These are phyloP conservation scores for Ogataea philodendri DNA, from an alignment of 805 yeast genomes.

Conservation along the genomic window DNA sequence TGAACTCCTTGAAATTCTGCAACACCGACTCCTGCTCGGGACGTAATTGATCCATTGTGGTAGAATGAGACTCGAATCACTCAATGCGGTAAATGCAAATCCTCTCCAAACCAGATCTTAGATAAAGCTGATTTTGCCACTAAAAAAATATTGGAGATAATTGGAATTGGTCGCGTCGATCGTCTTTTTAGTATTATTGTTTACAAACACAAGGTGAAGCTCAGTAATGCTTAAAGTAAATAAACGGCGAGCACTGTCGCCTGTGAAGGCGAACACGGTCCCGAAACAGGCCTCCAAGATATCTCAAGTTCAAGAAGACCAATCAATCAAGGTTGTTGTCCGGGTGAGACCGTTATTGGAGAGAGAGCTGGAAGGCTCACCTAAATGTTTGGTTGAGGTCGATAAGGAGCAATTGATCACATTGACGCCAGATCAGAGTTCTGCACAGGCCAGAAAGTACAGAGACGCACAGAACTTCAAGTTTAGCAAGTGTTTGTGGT, in stretches of 20 bases:
- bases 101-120: too few species aligned
- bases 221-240: slow-evolving; percentile 20
- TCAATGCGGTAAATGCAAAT: background rate
- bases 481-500: slow-evolving; percentile 55
- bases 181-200: slow-evolving; percentile 4
- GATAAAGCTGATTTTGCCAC: slow-evolving; percentile 17
- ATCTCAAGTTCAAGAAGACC: slow-evolving; percentile 3
- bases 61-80: too few species aligned
- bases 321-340: slow-evolving; percentile 35
- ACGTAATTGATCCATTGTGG: slow-evolving; percentile 25
- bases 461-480: slow-evolving; percentile 37
- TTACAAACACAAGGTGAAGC: too few species aligned
- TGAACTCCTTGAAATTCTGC: slow-evolving; percentile 49
- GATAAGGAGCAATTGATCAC: slow-evolving; percentile 8
- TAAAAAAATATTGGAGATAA: slow-evolving; percentile 1
- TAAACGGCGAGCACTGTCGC: slow-evolving; percentile 11
- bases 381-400: slow-evolving; percentile 32
- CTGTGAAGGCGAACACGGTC: slow-evolving; percentile 3
- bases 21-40: slow-evolving; percentile 42
- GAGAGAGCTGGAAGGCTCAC: slow-evolving; percentile 25
- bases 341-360: slow-evolving; percentile 47
- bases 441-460: slow-evolving; percentile 18
- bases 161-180: slow-evolving; percentile 15
- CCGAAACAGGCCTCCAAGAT: background rate
- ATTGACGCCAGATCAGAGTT: slow-evolving; percentile 9